Percentiles rank a stretch among this genome's conserved stretches.
phyloP scores from a whole-genome alignment of 2,329 filamentous ascomycete genomes.

The Cordyceps farinosa region DNA sequence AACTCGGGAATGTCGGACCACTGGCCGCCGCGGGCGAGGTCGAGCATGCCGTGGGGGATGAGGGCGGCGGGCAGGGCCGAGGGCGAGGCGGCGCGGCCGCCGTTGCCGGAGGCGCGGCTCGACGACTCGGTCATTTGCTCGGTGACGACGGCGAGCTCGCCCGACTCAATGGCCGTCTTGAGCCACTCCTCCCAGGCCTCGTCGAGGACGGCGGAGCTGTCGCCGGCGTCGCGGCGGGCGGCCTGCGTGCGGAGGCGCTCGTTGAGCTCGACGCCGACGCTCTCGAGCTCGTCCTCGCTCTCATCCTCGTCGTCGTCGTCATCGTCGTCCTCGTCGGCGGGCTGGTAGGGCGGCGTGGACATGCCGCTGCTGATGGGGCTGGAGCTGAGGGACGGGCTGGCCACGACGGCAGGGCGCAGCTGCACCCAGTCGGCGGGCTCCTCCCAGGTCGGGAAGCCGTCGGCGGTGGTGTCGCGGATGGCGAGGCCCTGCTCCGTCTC shows the following conservation, averaged over 20 bases:
- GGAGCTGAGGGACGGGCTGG: conserved; percentile 6
- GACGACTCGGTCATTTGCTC: conserved; percentile 39
- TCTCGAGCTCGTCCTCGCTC: conserved; percentile 36
- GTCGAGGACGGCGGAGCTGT: conserved; percentile 57
- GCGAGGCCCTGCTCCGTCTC: conserved; percentile 69
- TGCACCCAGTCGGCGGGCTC: conserved; percentile 39
- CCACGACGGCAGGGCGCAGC: conserved; percentile 1
- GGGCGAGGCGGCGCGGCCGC: conserved; percentile 28
- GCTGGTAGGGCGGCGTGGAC: conserved; percentile 10
- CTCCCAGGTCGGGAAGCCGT: conserved; percentile 63
- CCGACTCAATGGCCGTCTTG: conserved; percentile 65
- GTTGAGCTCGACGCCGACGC: conserved; percentile 60
- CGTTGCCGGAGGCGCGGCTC: background rate
- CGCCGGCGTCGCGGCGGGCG: conserved; percentile 59
- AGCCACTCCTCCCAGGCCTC: conserved; percentile 74
- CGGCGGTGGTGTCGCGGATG: conserved; percentile 68
- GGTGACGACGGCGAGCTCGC: conserved; percentile 48
- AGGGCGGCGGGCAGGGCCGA: conserved; percentile 33
- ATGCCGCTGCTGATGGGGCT: conserved; percentile 14
- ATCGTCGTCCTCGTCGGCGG: conserved; percentile 27
- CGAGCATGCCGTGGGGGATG: conserved; percentile 51
- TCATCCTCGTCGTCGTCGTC: conserved; percentile 32
- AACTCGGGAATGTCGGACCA: conserved; percentile 58
- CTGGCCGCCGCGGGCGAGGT: conserved; percentile 51
- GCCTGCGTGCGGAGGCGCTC: conserved; percentile 62